These are phyloP conservation scores for Bryum argenteum DNA, from an alignment of 225 moss, liverwort and hornwort species.

Conservation along the genomic window DNA sequence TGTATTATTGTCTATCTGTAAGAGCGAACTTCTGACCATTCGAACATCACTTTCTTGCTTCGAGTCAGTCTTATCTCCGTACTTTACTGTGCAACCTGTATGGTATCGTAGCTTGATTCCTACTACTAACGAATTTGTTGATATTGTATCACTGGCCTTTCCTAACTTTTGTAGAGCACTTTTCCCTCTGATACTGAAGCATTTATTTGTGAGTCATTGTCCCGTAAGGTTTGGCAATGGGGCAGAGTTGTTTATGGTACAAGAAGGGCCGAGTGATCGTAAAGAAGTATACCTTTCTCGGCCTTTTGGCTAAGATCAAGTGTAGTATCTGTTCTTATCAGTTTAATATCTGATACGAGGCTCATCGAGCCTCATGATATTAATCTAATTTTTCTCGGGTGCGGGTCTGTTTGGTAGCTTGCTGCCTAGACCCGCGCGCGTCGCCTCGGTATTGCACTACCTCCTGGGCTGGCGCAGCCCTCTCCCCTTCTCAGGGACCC, in stretches of 20 bases:
- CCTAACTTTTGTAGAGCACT: too few relatives aligned
- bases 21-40: too few relatives aligned
- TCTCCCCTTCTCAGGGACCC: not conserved
- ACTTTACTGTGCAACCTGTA: too few relatives aligned
- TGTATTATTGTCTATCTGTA: too few relatives aligned
- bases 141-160: too few relatives aligned
- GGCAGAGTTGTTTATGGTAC: not conserved
- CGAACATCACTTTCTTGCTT: too few relatives aligned
- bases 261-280: not conserved
- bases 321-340: conserved; percentile 70
- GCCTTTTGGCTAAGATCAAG: conserved; percentile 67
- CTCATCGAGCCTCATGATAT: conserved; percentile 55
- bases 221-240: not conserved
- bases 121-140: too few relatives aligned
- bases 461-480: not conserved
- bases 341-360: conserved; percentile 60
- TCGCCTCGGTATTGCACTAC: conserved; percentile 5
- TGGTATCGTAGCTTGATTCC: too few relatives aligned
- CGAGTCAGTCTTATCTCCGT: too few relatives aligned
- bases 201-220: not conserved
- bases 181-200: not conserved
- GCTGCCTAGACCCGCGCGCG: not conserved
- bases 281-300: conserved; percentile 35
- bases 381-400: conserved; percentile 51
- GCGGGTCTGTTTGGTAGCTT: not conserved